Evolutionary conservation across 306 rosid genomes (phyloP).

Genomic region (Sophora flavescens): DNA sequence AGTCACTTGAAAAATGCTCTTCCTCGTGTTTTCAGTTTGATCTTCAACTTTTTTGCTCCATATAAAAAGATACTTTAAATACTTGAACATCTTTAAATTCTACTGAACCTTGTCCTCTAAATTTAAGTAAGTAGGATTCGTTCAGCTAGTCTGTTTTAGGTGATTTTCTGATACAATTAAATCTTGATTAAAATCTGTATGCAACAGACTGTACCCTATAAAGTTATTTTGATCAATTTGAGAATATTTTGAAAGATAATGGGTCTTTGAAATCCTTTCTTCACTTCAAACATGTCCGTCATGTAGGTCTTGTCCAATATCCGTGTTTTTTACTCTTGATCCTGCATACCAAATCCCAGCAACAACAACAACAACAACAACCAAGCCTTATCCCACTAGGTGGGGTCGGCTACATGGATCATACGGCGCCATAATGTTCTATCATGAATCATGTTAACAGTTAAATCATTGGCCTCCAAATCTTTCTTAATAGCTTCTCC

Average conservation of each 20-base stretch:
- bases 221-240: not conserved
- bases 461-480: too few species aligned
- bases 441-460: too few species aligned
- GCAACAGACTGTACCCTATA: not conserved
- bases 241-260: not conserved
- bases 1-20: not conserved
- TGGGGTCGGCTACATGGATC: too few species aligned
- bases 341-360: not conserved
- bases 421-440: too few species aligned
- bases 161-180: not conserved
- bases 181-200: not conserved
- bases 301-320: not conserved
- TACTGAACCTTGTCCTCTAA: not conserved
- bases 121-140: not conserved
- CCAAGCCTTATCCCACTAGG: too few species aligned
- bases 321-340: not conserved
- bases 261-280: not conserved
- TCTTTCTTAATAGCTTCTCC: too few species aligned
- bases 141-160: not conserved
- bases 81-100: not conserved
- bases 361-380: too few species aligned
- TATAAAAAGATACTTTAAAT: not conserved
- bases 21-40: not conserved
- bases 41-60: not conserved
- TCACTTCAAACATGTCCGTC: not conserved